Evolutionary conservation across 495 filamentous ascomycete genomes (phyloP), one percentile per base, ranked within the genome.

Genomic region (Hypoxylon subgilvum): DNA sequence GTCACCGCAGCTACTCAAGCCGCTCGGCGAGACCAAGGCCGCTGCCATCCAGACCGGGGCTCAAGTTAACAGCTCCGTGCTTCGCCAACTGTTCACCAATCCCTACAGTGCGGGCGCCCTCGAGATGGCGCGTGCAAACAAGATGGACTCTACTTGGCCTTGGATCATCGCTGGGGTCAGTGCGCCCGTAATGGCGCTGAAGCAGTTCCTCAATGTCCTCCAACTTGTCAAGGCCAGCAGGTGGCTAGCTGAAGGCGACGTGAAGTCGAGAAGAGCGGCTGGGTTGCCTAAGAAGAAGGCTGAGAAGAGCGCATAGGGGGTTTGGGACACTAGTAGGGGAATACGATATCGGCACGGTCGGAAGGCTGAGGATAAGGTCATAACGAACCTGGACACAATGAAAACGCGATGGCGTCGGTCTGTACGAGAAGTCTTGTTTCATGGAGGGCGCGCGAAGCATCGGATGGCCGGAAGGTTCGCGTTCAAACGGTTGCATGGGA

Each of bases 191-290:
- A 97, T 97, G 90, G 78, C 82, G 16, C 78, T 84, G 53, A 99
- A 99, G 81, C 94, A 99, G 70, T 81, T 89, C 53, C 88, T 97
- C 76, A 97, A 97, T 68, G 82, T 97, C 28, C 79, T 97, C 35
- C 95, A 99, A 75, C 79, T 99, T 47, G 85, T 96, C 67, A 96
- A 96, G 76, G 95, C 95, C 7, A 88, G 89, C 73, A 84, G 84
- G 65, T 96, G 92, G 89, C 76, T 98, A 40, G 94, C 90, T 0
- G 91, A 97, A 75, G 90, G 92, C 14, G 94, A 98, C 66, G 65
- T 84, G 10, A 70, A 78, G 67, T 73, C 79, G 36, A 73, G 89
- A 62, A 78, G 70, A 68, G 76, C 69, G 41, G 67, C 71, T 31
- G 79, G 84, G 3, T 57, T 83, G n/a, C 75, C 79, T 12, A 76